These are phyloP conservation scores for Ostreobium quekettii DNA, from an alignment of 139 green algal genomes.

Conservation along the genomic window DNA sequence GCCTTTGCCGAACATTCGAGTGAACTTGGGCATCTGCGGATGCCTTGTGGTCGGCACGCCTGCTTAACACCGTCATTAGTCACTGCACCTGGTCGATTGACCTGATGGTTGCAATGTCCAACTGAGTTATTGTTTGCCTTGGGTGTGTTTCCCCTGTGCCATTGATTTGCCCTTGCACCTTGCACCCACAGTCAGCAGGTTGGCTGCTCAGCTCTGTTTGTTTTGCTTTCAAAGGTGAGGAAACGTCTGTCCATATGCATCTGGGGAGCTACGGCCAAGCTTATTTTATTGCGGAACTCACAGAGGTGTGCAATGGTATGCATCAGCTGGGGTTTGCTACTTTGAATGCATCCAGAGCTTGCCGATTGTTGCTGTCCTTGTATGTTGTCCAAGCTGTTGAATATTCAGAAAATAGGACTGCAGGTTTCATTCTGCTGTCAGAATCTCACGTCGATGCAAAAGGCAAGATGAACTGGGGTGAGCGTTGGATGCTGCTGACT, in stretches of 20 bases:
- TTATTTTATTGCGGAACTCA: slow-evolving; percentile 53
- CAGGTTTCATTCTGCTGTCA: neutral
- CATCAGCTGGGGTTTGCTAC: no score
- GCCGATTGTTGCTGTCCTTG: neutral
- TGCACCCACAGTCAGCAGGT: no score
- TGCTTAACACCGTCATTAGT: no score
- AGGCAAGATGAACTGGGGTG: no score
- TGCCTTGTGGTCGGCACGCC: neutral
- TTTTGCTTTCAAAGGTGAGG: slow-evolving; percentile 28
- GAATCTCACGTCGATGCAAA: no score
- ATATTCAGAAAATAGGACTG: slow-evolving; percentile 1
- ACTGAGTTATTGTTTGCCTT: no score
- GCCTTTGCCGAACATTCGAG: neutral
- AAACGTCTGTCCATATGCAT: slow-evolving; percentile 59
- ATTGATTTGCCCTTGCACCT: neutral
- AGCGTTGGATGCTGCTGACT: no score
- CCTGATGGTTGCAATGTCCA: neutral
- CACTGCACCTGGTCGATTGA: no score
- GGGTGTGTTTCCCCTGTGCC: neutral
- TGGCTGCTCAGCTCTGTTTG: no score
- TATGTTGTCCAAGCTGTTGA: neutral
- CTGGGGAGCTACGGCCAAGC: slow-evolving; percentile 67
- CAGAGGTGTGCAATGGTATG: slow-evolving; percentile 33
- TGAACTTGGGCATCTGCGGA: neutral
- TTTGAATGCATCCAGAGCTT: neutral